Percentiles rank a stretch among this genome's conserved stretches.
Evolutionary conservation across 1,284 basidiomycete genomes (phyloP).

Genomic region (Cryptococcus jaspeensis): DNA sequence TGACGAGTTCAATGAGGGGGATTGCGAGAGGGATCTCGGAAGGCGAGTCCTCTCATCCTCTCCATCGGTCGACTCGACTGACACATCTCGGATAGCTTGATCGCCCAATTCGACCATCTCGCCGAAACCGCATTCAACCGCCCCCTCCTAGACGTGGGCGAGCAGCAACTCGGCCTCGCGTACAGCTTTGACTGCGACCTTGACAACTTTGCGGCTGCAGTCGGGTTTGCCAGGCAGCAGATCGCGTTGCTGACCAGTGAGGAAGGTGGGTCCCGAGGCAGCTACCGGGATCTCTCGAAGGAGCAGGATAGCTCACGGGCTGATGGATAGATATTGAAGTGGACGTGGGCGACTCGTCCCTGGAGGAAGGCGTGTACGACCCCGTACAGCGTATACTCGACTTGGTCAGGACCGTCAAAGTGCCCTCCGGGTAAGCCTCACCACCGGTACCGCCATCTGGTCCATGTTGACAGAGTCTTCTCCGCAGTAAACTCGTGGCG

Average conservation of each 20-base stretch:
- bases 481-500: constrained; percentile 73
- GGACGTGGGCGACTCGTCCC: constrained; percentile 69
- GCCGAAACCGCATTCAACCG: constrained; percentile 78
- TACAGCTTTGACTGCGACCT: constrained; percentile 81
- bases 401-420: constrained; percentile 75
- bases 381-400: constrained; percentile 79
- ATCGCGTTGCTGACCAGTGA: constrained; percentile 71
- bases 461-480: background rate
- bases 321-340: constrained; percentile 63
- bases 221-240: constrained; percentile 81
- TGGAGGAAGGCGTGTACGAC: constrained; percentile 69
- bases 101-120: constrained; percentile 86
- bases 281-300: too few species aligned
- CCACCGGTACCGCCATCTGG: too few species aligned
- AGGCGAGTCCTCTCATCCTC: constrained; percentile 59
- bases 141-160: constrained; percentile 79
- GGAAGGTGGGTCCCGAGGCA: constrained; percentile 66
- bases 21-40: constrained; percentile 82
- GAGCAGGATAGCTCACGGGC: background rate
- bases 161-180: constrained; percentile 80
- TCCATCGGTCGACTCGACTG: background rate
- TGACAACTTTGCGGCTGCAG: constrained; percentile 85
- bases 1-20: constrained; percentile 88
- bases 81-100: constrained; percentile 59
- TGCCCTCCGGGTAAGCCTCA: constrained; percentile 65